Evolutionary conservation across 1,139 yeast genomes (phyloP), one percentile per base, ranked within the genome.

Genomic region (Pichia sp.): DNA sequence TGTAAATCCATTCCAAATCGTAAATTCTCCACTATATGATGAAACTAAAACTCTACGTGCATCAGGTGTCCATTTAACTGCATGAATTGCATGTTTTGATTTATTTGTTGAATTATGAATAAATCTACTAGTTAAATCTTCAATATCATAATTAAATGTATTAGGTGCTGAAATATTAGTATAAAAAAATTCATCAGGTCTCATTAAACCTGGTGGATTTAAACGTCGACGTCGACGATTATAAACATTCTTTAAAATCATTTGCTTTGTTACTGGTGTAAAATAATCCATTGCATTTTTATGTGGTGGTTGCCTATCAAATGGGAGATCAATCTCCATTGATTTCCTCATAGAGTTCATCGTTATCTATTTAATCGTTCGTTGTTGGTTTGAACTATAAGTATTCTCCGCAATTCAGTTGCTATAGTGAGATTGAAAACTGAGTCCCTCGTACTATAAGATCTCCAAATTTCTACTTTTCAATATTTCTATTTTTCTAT

Each of bases 31-130:
- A 48, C 88, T 78, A 63, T 84, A 88, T 15, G 94, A 79, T 0
- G 95, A 95, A 7, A 94, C 95, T 39, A 91, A 70, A 45, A 93
- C 68, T 49, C 98, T 68, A 50, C 97, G 71, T 0, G 96, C 97
- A 52, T 89, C 97, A 0, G 97, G 97, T 0, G 98, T 91, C 96
- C 97, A 91, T 59, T 77, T 79, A 11, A 88, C 84, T 1, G 93
- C 83, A 54, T 88, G 85, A 39, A 91, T 88, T 1, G 95, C 86
- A 63, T 89, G 96, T 54, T 84, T 81, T 18, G 89, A 88, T 63
- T 91, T 91, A 64, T 89, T 91, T 26, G 93, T 80, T 44, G 95
- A 81, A 39, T 89, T 72, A 64, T 91, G 97, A 1, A 88, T 93
- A 59, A 89, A 89, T 55, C 88, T 89, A 22, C 86, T 74, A 41